Base-by-base conservation (phyloP, 176 grass and related monocot species). In the Panicum miliaceum region DNA sequence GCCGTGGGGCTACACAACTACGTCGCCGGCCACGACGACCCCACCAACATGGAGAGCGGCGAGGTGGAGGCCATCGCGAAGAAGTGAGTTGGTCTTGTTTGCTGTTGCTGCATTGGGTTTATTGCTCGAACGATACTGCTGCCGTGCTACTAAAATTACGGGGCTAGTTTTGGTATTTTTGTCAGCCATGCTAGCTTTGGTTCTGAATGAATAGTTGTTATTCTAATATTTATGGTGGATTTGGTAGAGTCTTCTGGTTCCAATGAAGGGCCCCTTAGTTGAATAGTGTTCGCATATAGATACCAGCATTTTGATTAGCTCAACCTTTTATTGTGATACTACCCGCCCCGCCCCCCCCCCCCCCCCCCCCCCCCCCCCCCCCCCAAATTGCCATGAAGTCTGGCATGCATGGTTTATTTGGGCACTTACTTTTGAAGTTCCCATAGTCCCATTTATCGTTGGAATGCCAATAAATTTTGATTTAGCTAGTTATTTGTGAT, bases 1-100 rank as follows among this genome's bases (percentile, higher is more conserved):
- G 91, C 96, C 6, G 86, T 87, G 1, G 94, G 82, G 18, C 84
- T 99, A 75, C 91, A 96, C 86, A 96, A 99, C 89, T 92, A 94
- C 68, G 88, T 99, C 5, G 83, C 89, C 20, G 83, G 90, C 22
- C 86, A 87, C 51, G 93, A 94, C 42, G 90, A 99, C 63, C 97
- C 93, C 32, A 81, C 80, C 43, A 85, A 81, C 20, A 87, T 99
- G 22, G 89, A 89, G 12, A 76, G 27, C 13, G 90, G 63, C n/a
- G 93, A 96, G 64, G 88, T 99, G 11, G 91, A 94, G 77, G 91
- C 92, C 36, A 85, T 99, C 58, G 89, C 86, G 1, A 78, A 42
- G 23, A 99, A 93, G 96, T 92, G 80, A 88, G 92, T 82, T 64
- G 10, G 48, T 54, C 40, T 56, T 41, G 12, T n/a, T 7, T 86